A percentile compares a stretch with the other conserved stretches of the same genome.
These are phyloP conservation scores for Amanita molliuscula DNA, from an alignment of 768 basidiomycete genomes.

Conservation along the genomic window DNA sequence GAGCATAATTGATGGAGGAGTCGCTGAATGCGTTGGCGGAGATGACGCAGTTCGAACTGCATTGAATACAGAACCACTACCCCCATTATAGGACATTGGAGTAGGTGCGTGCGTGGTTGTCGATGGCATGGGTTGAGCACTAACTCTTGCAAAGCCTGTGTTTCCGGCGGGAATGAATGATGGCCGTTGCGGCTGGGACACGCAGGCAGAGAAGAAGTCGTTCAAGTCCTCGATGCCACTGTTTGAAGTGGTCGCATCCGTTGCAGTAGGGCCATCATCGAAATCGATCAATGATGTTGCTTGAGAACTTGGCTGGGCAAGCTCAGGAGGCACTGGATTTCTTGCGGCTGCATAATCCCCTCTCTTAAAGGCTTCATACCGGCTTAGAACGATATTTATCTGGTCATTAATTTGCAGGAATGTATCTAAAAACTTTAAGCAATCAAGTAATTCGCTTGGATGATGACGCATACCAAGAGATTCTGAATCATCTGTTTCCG, in stretches of 20 bases:
- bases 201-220: slow-evolving; percentile 40
- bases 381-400: slow-evolving; percentile 83
- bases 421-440: slow-evolving; percentile 46
- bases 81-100: slow-evolving; percentile 16
- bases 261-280: slow-evolving; percentile 36
- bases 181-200: slow-evolving; percentile 10
- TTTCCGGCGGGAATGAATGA: not conserved
- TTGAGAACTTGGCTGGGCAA: slow-evolving; percentile 25
- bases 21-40: slow-evolving; percentile 17
- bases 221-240: slow-evolving; percentile 45
- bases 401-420: slow-evolving; percentile 96
- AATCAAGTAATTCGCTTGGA: not conserved
- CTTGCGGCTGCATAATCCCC: slow-evolving; percentile 72
- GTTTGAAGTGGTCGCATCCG: slow-evolving; percentile 13
- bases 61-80: slow-evolving; percentile 8
- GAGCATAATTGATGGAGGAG: slow-evolving; percentile 30
- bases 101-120: slow-evolving; percentile 16
- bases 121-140: slow-evolving; percentile 3
- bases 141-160: not conserved
- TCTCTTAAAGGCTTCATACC: slow-evolving; percentile 89
- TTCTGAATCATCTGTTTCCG: slow-evolving; percentile 80
- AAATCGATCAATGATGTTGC: slow-evolving; percentile 66
- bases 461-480: slow-evolving; percentile 56
- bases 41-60: slow-evolving; percentile 12
- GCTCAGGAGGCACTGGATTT: slow-evolving; percentile 58